These are phyloP conservation scores for Arachnomyces sp. DNA, from an alignment of 2,329 filamentous ascomycete species.

Conservation along the genomic window DNA sequence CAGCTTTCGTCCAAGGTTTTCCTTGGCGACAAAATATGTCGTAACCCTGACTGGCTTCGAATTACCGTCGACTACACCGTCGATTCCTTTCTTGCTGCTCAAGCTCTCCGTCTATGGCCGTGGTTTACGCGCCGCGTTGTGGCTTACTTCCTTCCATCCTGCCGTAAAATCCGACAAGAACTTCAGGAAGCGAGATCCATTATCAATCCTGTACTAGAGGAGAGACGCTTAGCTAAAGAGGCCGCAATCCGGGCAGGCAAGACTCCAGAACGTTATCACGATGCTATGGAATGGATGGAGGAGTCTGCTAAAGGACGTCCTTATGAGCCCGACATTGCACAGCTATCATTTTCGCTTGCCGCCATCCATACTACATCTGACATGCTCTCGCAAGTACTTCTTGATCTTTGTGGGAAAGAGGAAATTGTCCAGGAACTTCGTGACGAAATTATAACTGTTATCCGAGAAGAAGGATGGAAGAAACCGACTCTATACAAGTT, in stretches of 20 bases:
- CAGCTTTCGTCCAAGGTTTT: conserved; percentile 13
- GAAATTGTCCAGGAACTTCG: conserved; percentile 12
- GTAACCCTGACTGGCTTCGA: conserved; percentile 12
- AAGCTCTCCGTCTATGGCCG: conserved; percentile 13
- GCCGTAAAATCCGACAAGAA: conserved; percentile 7
- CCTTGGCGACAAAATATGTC: conserved; percentile 13
- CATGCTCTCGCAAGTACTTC: conserved; percentile 16
- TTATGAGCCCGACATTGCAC: conserved; percentile 15
- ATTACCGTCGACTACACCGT: conserved; percentile 12
- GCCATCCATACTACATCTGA: conserved; percentile 19
- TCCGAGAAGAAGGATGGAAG: conserved; percentile 20
- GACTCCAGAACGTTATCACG: conserved; percentile 6
- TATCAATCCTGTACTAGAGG: conserved; percentile 12
- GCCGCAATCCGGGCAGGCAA: conserved; percentile 8
- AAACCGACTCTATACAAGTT: conserved; percentile 33
- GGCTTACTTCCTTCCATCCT: conserved; percentile 9
- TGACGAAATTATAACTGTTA: conserved; percentile 15
- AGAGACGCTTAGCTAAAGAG: conserved; percentile 7
- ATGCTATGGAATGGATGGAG: conserved; percentile 22
- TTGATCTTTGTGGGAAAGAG: conserved; percentile 12
- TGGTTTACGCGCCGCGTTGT: conserved; percentile 6
- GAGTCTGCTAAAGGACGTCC: conserved; percentile 14
- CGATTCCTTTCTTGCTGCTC: conserved; percentile 10
- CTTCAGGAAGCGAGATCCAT: conserved; percentile 10
- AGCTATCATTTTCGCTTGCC: conserved; percentile 16